Base-by-base conservation (phyloP, 371 early-diverging fungal genomes). In the Apophysomyces variabilis region DNA sequence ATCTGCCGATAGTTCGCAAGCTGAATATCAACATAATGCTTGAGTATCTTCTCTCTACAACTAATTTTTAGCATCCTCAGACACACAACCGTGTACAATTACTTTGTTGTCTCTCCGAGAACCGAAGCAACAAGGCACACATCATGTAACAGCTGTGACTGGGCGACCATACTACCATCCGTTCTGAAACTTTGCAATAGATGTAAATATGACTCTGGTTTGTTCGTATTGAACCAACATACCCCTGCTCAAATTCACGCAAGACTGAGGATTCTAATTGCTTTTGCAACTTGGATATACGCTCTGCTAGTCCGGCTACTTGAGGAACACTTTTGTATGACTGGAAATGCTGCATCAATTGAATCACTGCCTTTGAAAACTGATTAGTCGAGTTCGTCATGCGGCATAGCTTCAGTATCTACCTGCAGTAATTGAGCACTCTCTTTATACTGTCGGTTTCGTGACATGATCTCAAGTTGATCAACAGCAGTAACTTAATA, bases 1-100 rank as follows among this genome's bases (percentile, higher is more conserved):
- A 96, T 89, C 7, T 83, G 84, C 16, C 89, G 72, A 69, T 98
- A 98, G 45, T 92, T 94, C n/a, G 87, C 83, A 57, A 97, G 73
- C 63, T 95, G 93, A 57, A 86, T 58, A n/a, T 89, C 90, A 57
- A 90, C 90, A 75, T 95, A 98, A 79, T 88, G 88, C 13, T 90
- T 91, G 11, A 90, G 73, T 7, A 96, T 77, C 35, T 86, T 75
- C 41, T 77, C 71, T 44, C 79, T 78, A 58, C 39, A 38, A 37
- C 16, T 36, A 13, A 38, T 61, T 43, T 21, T 32, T 46, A 5
- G 32, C 32, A 26, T 26, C 32, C 3, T 26, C 32, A 26, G 1
- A 26, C 0, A 26, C 32, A 26, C 11, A 11, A 41, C 45, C 45
- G 5, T 43, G 11, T 35, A 9, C 14, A 46, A 83, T 62, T 78